phyloP scores from a whole-genome alignment of 2,329 filamentous ascomycete genomes.

The Peltaster fructicola region DNA sequence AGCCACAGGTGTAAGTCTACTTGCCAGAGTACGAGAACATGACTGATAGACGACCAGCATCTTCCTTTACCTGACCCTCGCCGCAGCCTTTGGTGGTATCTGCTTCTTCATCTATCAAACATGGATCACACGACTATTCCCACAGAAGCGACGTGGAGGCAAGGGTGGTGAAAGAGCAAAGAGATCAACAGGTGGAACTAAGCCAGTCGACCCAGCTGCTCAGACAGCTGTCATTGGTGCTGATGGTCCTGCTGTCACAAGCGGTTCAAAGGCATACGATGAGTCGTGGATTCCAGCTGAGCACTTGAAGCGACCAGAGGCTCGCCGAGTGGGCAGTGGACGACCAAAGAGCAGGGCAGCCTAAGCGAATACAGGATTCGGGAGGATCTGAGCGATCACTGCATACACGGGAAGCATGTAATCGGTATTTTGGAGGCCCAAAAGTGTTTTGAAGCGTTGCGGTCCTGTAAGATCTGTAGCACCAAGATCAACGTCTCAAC shows the following conservation, averaged over 20 bases:
- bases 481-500: no score
- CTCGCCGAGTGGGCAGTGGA: slow-evolving; percentile 39
- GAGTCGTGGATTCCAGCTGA: slow-evolving; percentile 85
- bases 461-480: no score
- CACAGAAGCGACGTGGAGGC: slow-evolving; percentile 49
- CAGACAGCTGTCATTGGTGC: slow-evolving; percentile 47
- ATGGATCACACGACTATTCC: slow-evolving; percentile 92
- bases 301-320: slow-evolving; percentile 74
- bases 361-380: no score
- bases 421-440: no score
- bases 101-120: slow-evolving; percentile 97
- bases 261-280: slow-evolving; percentile 60
- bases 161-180: slow-evolving; percentile 49
- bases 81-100: slow-evolving; percentile 57
- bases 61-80: slow-evolving; percentile 91
- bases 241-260: slow-evolving; percentile 52
- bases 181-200: slow-evolving; percentile 41
- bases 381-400: no score
- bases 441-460: no score
- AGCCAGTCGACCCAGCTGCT: slow-evolving; percentile 46
- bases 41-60: slow-evolving; percentile 40
- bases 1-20: slow-evolving; percentile 71
- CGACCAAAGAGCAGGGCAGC: slow-evolving; percentile 24
- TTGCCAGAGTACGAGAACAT: background rate
- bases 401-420: no score